A percentile compares a stretch with the other conserved stretches of the same genome.
These are phyloP conservation scores for Fraxinus angustifolia DNA, from an alignment of 305 asterid genomes.

Conservation along the genomic window DNA sequence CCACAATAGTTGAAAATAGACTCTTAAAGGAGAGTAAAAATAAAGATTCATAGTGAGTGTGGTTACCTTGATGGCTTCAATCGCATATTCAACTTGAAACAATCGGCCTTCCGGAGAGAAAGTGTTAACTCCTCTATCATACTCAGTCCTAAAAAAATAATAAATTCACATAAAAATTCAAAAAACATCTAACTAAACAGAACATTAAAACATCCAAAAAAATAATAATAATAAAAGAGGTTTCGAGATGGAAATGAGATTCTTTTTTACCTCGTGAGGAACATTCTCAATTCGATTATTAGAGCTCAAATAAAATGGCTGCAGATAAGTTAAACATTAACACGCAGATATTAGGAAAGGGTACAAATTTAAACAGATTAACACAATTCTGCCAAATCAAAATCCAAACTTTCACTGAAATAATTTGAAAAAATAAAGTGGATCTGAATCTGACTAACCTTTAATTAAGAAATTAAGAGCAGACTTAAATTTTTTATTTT, in stretches of 20 bases:
- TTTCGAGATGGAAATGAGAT: not conserved
- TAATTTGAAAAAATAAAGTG: not conserved
- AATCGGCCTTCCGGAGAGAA: conserved; percentile 89
- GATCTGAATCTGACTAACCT: not conserved
- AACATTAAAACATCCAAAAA: conserved; percentile 3
- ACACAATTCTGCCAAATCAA: not conserved
- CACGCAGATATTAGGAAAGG: not conserved
- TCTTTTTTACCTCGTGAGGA: conserved; percentile 69
- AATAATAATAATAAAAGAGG: conserved; percentile 24
- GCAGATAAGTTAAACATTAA: conserved; percentile 13
- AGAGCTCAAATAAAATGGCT: conserved; percentile 20
- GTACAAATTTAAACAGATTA: not conserved
- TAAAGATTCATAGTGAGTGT: not conserved
- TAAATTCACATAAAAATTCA: not conserved
- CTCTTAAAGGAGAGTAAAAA: not conserved
- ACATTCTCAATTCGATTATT: conserved; percentile 47
- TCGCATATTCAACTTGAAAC: conserved; percentile 92
- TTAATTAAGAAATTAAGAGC: not conserved
- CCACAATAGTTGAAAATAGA: conserved; percentile 7
- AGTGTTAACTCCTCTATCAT: conserved; percentile 90
- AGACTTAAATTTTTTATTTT: not conserved
- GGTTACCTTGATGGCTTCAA: conserved; percentile 80
- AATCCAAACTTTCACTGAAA: not conserved
- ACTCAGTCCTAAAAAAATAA: conserved; percentile 60
- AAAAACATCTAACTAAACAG: not conserved